Base-by-base conservation (phyloP, 83 land plant genomes). In the Picea abies region DNA sequence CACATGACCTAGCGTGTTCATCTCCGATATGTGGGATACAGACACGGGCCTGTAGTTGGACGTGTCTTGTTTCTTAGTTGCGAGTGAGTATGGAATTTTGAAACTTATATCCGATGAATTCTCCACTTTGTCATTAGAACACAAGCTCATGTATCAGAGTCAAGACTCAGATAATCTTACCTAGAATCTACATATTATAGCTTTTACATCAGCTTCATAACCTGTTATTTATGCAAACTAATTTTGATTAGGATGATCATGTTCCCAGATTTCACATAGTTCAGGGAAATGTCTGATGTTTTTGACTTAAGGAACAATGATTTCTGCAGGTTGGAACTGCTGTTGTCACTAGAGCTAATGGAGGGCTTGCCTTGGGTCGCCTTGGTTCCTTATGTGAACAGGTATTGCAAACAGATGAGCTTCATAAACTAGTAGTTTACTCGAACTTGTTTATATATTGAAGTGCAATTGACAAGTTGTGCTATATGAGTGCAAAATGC, bases 381-480 rank as follows among this genome's bases (percentile, higher is more conserved):
- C 81, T 93, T 63, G 98, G 98, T 14, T 85, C 96, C 16, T 83
- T 95, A 62, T 95, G 94, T 84, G 98, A 95, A 85, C 95, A 95
- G 90, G 97, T 92, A 61, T 26, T 47, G 52, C 2, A 47, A 9
- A 47, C 52, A 47, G 52, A 47, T 47, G 11, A 47, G 8, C 52
- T 47, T 8, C 52, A 7, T 47, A 47, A 47, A 47, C 52, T 47
- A 47, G 52, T 47, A 47, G 52, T 47, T 47, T 47, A 47, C 52
- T 47, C n/a, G n/a, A 47, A 47, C 52, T 47, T 7, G 52, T 47
- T 47, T 47, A 47, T 47, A 44, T 47, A 47, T 1, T 47, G 3
- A 47, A 47, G 52, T 47, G 2, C 2, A 47, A 47, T 6, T 47
- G 10, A 1, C 52, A 69, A 69, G 20, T 16, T n/a, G 68, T 16